Base-by-base conservation (phyloP, 345 rosid species). In the Arabidopsis thaliana region DNA sequence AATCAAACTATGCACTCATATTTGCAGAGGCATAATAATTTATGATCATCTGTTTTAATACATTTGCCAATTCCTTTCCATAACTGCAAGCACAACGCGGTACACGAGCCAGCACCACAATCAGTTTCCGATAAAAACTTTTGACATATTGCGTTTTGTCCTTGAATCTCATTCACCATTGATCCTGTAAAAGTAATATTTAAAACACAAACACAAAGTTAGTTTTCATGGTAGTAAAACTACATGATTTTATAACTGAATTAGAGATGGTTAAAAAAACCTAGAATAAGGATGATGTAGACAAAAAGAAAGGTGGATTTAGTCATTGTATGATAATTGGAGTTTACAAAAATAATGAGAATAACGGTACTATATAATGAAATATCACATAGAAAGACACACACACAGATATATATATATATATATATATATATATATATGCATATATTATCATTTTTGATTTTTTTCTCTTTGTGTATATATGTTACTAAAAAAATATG, bases 21-120 rank as follows among this genome's bases (percentile, higher is more conserved):
- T 24, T 55, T 68, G 49, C 73, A 69, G 13, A 69, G 42, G 20
- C 73, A 69, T 28, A n/a, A 16, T 1, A 69, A 8, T 1, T 3
- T 32, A 12, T 12, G 1, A 6, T 16, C 22, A 12, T 2, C 2
- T 9, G 10, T 2, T 48, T 0, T 13, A 56, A 69, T 2, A 38
- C 73, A 56, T 8, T 41, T 28, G 42, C 44, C 55, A 7, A 2
- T 42, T 57, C 73, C 65, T 4, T 4, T 3, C 38, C 10, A n/a
- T 3, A 0, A 0, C 59, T 59, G 59, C 9, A 0, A 13, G 32
- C 75, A 71, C 40, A 59, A 6, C 59, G 75, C 48, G 4, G 4
- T 10, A 40, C 75, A 70, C 8, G 49, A 22, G n/a, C 74, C 74
- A 46, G 0, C 5, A 50, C 67, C 67, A 59, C 75, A 71, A 25